Conservation (phyloP, 768 basidiomycete species). For the Boletus sensibilis region DNA sequence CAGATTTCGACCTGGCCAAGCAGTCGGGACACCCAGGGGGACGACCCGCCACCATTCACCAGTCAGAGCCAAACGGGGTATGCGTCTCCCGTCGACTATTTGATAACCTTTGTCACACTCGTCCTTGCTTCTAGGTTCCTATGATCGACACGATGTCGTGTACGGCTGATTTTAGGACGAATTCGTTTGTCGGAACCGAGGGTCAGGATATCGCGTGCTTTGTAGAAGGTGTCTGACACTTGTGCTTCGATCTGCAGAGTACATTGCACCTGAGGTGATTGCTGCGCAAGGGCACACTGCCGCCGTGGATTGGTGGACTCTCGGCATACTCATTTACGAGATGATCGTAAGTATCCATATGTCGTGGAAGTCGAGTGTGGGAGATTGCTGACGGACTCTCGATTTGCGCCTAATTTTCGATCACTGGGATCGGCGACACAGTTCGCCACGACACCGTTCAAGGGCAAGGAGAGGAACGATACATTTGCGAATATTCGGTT, state of each 20-base stretch:
- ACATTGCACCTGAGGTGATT: conserved; percentile 99
- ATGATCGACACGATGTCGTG: conserved; percentile 96
- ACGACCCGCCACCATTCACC: conserved; percentile 83
- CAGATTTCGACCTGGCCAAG: conserved; percentile 98
- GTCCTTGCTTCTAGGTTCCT: conserved; percentile 57
- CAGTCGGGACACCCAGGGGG: conserved; percentile 85
- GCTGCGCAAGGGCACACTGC: conserved; percentile 95
- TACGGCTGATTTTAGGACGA: conserved; percentile 96
- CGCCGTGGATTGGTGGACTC: conserved; percentile 99
- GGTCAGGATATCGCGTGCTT: conserved; percentile 48
- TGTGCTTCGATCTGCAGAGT: conserved; percentile 56
- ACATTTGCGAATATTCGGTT: conserved; percentile 96
- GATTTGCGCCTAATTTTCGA: conserved; percentile 24
- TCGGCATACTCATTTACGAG: conserved; percentile 97
- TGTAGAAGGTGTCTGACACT: conserved; percentile 16
- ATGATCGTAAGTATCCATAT: conserved; percentile 78
- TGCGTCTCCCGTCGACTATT: conserved; percentile 28
- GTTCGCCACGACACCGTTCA: conserved; percentile 99
- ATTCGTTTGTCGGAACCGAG: conserved; percentile 99
- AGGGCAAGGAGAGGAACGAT: conserved; percentile 89
- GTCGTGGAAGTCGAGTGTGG: conserved; percentile 15
- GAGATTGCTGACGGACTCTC: conserved; percentile 38
- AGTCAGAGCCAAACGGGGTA: conserved; percentile 86
- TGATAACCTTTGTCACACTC: conserved; percentile 4
- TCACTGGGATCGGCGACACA: conserved; percentile 35